Evolutionary conservation across 2,329 filamentous ascomycete species (phyloP), one percentile per base, ranked within the genome.

Genomic region (Scedosporium aurantiacum): DNA sequence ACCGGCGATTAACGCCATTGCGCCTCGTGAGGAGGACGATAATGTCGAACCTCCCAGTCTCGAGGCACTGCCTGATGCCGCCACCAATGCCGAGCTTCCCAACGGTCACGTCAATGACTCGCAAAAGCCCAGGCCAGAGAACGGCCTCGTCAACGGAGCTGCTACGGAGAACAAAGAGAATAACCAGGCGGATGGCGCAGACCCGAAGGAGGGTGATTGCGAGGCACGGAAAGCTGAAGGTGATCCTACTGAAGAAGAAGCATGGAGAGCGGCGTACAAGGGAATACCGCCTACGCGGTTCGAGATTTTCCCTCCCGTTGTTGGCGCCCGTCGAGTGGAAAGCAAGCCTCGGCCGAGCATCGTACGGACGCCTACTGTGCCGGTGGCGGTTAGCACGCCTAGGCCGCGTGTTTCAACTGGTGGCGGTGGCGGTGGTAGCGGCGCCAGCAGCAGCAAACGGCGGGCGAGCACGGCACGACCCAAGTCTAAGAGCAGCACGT

Each of bases 1-100:
- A 5, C 90, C 90, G 5, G 82, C 87, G 5, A 77, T 97, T 61
- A 92, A 90, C 65, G 89, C 93, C 1, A 90, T 97, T 60, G 93
- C 93, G 12, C 91, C 88, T 4, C 85, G 93, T 41, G 91, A 95
- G 64, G 91, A 91, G 23, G 85, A 88, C 5, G 82, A 83, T 10
- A 76, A 77, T 28, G 65, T 67, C 4, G 50, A 57, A 14, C 37
- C 37, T n/a, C 32, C 32, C 4, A 40, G 18, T 23, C 25, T 56
- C 25, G 52, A 56, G 47, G 50, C 41, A 12, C 37, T 61, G 21
- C 27, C 59, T 2, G 59, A 61, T 55, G 28, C 59, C 40, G 59
- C 16, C 18, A 52, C 21, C 5, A 61, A 40, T 40, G 21, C n/a
- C 25, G 52, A 27, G 37, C 37, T 50, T 7, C 37, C 60, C 37